Evolutionary conservation across 805 yeast species (phyloP).

Genomic region (Schwanniomyces polymorphus): DNA sequence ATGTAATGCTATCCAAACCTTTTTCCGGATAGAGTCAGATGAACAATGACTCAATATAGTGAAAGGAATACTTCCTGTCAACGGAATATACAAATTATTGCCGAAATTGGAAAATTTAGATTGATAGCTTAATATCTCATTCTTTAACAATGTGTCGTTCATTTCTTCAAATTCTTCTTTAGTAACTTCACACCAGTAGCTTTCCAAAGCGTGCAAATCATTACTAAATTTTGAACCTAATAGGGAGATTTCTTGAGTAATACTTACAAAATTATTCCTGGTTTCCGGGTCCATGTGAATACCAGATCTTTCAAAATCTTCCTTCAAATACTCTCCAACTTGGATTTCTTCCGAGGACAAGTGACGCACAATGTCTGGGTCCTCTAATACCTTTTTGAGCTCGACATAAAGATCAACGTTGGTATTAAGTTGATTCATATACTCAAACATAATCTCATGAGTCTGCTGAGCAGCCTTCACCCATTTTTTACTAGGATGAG

Average conservation of each 20-base stretch:
- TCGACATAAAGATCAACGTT: slow-evolving; percentile 67
- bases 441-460: slow-evolving; percentile 86
- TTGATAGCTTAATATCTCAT: slow-evolving; percentile 27
- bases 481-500: slow-evolving; percentile 76
- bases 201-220: slow-evolving; percentile 37
- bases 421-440: slow-evolving; percentile 90
- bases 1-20: slow-evolving; percentile 75
- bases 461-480: slow-evolving; percentile 81
- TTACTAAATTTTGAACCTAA: slow-evolving; percentile 76
- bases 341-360: slow-evolving; percentile 74
- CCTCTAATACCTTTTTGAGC: slow-evolving; percentile 55
- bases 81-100: slow-evolving; percentile 25
- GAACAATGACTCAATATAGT: slow-evolving; percentile 60
- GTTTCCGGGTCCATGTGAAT: slow-evolving; percentile 71
- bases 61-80: slow-evolving; percentile 63
- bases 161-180: slow-evolving; percentile 29
- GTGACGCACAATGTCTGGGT: slow-evolving; percentile 23
- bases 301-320: slow-evolving; percentile 90
- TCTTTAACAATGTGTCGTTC: slow-evolving; percentile 16
- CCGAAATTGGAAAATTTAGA: slow-evolving; percentile 15
- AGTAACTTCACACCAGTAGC: slow-evolving; percentile 37
- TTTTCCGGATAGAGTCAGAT: slow-evolving; percentile 56
- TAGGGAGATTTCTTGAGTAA: slow-evolving; percentile 79
- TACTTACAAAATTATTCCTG: slow-evolving; percentile 66
- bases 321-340: slow-evolving; percentile 76